Conservation (phyloP, 139 green algal species). For the Parachlorella kessleri region DNA sequence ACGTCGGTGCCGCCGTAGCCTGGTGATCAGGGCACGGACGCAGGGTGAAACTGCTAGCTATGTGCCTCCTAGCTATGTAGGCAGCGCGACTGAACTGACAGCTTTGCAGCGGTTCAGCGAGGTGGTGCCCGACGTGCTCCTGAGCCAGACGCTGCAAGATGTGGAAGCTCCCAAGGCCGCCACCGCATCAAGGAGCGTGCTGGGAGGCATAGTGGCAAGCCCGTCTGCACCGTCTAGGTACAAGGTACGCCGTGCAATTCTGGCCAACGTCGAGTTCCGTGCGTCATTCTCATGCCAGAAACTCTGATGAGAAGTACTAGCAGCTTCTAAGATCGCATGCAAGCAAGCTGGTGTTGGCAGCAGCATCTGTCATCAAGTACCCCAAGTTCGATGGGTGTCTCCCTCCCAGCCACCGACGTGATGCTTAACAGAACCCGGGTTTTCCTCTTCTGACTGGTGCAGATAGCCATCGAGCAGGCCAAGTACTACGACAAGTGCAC, state of each 20-base stretch:
- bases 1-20: too few species aligned
- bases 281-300: too few species aligned
- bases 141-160: slow-evolving; percentile 44
- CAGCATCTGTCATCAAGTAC: too few species aligned
- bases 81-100: slow-evolving; percentile 58
- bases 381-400: too few species aligned
- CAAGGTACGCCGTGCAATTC: too few species aligned
- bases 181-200: slow-evolving; percentile 52
- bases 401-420: background rate
- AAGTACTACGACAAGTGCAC: slow-evolving; percentile 63
- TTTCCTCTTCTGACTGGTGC: background rate
- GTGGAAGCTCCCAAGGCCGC: slow-evolving; percentile 59
- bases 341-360: too few species aligned
- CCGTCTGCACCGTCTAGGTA: slow-evolving; percentile 5
- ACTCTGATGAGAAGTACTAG: too few species aligned
- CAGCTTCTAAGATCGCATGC: too few species aligned
- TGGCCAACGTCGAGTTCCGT: too few species aligned
- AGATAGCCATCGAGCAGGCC: slow-evolving; percentile 76
- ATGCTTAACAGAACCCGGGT: background rate
- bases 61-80: slow-evolving; percentile 13
- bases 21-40: too few species aligned
- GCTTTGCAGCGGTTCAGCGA: slow-evolving; percentile 37
- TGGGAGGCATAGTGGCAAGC: slow-evolving; percentile 51
- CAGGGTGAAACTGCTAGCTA: too few species aligned
- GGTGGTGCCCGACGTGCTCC: slow-evolving; percentile 71